Conservation (phyloP, 768 basidiomycete genomes). For the Nevesoporus exiguus region DNA sequence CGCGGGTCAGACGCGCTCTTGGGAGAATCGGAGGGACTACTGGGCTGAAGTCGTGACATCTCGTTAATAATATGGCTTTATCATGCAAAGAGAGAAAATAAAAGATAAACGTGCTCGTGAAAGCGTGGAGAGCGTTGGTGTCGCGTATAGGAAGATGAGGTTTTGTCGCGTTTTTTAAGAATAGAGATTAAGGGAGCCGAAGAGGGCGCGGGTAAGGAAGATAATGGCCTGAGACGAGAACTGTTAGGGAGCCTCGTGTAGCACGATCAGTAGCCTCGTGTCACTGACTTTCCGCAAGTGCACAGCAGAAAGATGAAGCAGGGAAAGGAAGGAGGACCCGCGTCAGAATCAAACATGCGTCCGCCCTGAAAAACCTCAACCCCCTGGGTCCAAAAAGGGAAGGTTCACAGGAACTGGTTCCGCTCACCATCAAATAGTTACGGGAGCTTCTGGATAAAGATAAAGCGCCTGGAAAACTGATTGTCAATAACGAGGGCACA, state of each 20-base stretch:
- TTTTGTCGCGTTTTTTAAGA: constrained; percentile 18
- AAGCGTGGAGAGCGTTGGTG: constrained; percentile 27
- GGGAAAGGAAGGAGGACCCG: constrained; percentile 20
- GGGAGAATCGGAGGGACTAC: constrained; percentile 29
- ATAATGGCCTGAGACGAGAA: constrained; percentile 22
- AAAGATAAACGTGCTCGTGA: constrained; percentile 30
- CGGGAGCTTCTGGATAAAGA: neutral
- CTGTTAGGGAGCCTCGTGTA: constrained; percentile 45
- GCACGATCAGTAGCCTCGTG: constrained; percentile 46
- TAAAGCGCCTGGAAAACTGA: constrained; percentile 1
- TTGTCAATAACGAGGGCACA: constrained; percentile 8
- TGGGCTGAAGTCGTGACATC: constrained; percentile 36
- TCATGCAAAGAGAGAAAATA: constrained; percentile 28
- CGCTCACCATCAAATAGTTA: constrained; percentile 30
- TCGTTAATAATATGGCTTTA: constrained; percentile 32
- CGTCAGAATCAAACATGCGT: constrained; percentile 26
- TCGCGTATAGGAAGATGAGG: constrained; percentile 30
- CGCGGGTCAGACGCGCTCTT: constrained; percentile 30
- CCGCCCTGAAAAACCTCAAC: constrained; percentile 35
- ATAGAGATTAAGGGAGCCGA: constrained; percentile 17
- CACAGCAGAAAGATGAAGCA: constrained; percentile 27
- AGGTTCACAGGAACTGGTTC: constrained; percentile 16
- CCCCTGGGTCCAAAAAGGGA: constrained; percentile 29
- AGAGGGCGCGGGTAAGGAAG: constrained; percentile 22
- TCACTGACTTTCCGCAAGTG: constrained; percentile 40